Conservation (phyloP, 805 yeast genomes). For the Metschnikowia santaceciliae region DNA sequence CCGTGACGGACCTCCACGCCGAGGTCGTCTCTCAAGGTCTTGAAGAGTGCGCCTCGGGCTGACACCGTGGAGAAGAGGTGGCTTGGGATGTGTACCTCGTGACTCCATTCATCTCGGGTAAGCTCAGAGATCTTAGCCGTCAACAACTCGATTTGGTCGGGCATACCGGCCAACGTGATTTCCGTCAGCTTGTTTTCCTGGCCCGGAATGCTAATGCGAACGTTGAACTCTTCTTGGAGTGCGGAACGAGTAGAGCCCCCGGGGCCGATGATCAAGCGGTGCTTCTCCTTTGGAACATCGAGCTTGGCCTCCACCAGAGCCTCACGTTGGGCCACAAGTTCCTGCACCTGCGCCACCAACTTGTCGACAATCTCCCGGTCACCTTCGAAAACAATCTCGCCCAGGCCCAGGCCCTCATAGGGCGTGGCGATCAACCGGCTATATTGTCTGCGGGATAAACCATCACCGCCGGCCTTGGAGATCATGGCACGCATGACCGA, state of each 20-base stretch:
- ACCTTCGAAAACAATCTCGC: constrained; percentile 65
- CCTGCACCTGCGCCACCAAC: constrained; percentile 57
- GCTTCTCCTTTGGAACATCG: constrained; percentile 67
- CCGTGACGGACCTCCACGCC: constrained; percentile 62
- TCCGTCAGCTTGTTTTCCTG: constrained; percentile 46
- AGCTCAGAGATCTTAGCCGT: constrained; percentile 57
- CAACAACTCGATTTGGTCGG: constrained; percentile 62
- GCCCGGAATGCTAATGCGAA: constrained; percentile 64
- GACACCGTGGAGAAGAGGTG: constrained; percentile 55
- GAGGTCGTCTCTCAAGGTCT: constrained; percentile 48
- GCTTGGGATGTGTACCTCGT: constrained; percentile 54
- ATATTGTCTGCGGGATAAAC: constrained; percentile 40
- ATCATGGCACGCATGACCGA: constrained; percentile 70
- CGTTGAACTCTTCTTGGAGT: constrained; percentile 66
- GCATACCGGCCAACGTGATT: constrained; percentile 60
- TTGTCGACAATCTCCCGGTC: constrained; percentile 68
- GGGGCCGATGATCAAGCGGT: constrained; percentile 75
- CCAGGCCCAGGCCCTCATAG: constrained; percentile 54
- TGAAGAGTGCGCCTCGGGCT: constrained; percentile 62
- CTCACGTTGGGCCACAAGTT: constrained; percentile 62
- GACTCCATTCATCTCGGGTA: constrained; percentile 57
- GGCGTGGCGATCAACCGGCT: constrained; percentile 67
- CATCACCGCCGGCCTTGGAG: constrained; percentile 67
- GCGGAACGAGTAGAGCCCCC: constrained; percentile 71
- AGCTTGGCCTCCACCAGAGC: constrained; percentile 49